Conservation (phyloP, 495 filamentous ascomycete genomes). For the Delitschia confertaspora region DNA sequence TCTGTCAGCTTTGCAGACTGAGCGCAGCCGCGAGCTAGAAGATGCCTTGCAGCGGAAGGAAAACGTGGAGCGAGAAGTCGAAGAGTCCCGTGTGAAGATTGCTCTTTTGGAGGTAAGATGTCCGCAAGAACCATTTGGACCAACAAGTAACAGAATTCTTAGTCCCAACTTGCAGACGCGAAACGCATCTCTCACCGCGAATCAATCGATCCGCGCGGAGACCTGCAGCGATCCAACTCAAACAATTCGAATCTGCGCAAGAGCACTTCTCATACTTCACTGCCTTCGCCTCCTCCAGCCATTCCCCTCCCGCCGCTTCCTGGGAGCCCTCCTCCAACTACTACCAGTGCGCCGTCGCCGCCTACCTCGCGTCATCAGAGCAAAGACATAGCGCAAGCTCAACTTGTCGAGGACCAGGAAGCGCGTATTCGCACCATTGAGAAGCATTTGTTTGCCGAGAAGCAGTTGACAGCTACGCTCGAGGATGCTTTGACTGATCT, state of each 20-base stretch:
- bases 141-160: too few relatives aligned
- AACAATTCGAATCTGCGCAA: constrained; percentile 73
- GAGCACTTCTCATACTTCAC: constrained; percentile 67
- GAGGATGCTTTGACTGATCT: constrained; percentile 94
- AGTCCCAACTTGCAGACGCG: constrained; percentile 51
- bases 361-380: constrained; percentile 57
- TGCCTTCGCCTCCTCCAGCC: constrained; percentile 81
- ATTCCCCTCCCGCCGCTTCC: constrained; percentile 94
- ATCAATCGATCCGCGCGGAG: constrained; percentile 36
- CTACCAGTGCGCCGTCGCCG: constrained; percentile 34
- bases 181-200: constrained; percentile 36
- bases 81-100: constrained; percentile 54
- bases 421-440: constrained; percentile 90
- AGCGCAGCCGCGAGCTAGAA: constrained; percentile 53
- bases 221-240: constrained; percentile 67
- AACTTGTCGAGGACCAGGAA: constrained; percentile 87
- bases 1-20: constrained; percentile 58
- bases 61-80: constrained; percentile 47
- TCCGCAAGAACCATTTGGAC: too few relatives aligned
- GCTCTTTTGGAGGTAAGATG: constrained; percentile 55
- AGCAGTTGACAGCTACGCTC: constrained; percentile 85
- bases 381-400: constrained; percentile 67
- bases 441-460: constrained; percentile 92
- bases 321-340: constrained; percentile 36
- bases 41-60: constrained; percentile 46